Evolutionary conservation across 164 flowering plant genomes (phyloP), one percentile per base, ranked within the genome.

Genomic region (Tinospora cordifolia): DNA sequence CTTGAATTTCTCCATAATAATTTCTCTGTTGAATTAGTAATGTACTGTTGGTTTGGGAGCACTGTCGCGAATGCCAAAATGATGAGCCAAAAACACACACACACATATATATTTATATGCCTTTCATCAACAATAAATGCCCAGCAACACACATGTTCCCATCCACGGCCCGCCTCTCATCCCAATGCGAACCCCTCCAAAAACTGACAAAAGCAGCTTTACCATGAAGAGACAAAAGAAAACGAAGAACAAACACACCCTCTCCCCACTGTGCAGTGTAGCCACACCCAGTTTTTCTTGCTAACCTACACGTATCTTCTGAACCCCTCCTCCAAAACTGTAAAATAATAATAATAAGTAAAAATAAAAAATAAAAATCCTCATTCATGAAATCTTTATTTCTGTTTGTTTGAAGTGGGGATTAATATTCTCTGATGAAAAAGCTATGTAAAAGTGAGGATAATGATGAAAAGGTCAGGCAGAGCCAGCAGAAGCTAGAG

Each of bases 31-130:
- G 12, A 10, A 39, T 39, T 24, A 64, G 21, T 19, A 14, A 44
- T 47, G n/a, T 69, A 22, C 38, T 25, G 62, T 57, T 58, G 7
- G 60, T 54, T 54, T 69, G 64, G 64, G 71, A 27, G 14, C 62
- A 13, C 6, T 60, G 62, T 44, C 30, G 26, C 47, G 59, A 65
- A 69, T 74, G 62, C 73, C 70, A 58, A 69, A 74, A 69, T 74
- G 73, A 69, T 44, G 65, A 69, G 77, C 64, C n/a, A n/a, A 63
- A 19, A 63, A 63, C 8, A n/a, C n/a, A n/a, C n/a, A n/a, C n/a
- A n/a, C n/a, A n/a, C n/a, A n/a, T n/a, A n/a, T 34, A 49, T 57
- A 39, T 44, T 58, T 62, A 8, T 41, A 22, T 62, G 36, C 6
- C 12, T 60, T 44, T 41, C n/a, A 38, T 41, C n/a, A 38, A 24